phyloP scores from a whole-genome alignment of 768 basidiomycete genomes.

The Phanerochaete carnosa region DNA sequence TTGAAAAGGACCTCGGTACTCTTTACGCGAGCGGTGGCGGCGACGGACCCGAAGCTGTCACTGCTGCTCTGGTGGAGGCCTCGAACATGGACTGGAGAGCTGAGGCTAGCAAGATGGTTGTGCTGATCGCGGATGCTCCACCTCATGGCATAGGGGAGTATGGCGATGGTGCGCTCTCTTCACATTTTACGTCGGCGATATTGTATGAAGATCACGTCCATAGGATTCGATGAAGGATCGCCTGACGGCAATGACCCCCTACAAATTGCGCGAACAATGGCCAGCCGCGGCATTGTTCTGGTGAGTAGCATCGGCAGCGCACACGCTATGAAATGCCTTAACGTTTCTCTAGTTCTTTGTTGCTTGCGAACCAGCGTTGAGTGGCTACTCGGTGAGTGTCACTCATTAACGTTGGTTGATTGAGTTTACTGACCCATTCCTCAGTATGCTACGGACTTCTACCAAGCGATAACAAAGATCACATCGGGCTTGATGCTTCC shows the following conservation, averaged over 20 bases:
- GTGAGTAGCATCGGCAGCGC: slow-evolving; percentile 41
- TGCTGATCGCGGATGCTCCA: slow-evolving; percentile 95
- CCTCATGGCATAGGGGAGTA: slow-evolving; percentile 98
- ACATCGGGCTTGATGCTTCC: slow-evolving; percentile 97
- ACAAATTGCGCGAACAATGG: slow-evolving; percentile 85
- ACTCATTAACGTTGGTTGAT: not conserved
- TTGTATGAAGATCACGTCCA: slow-evolving; percentile 10
- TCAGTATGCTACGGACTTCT: slow-evolving; percentile 91
- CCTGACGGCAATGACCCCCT: slow-evolving; percentile 93
- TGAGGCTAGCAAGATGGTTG: slow-evolving; percentile 90
- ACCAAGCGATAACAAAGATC: slow-evolving; percentile 86
- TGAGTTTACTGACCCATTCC: slow-evolving; percentile 13
- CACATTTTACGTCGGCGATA: not conserved
- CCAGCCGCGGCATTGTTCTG: slow-evolving; percentile 83
- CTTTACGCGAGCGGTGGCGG: slow-evolving; percentile 90
- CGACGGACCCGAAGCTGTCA: slow-evolving; percentile 96
- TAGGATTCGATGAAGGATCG: slow-evolving; percentile 91
- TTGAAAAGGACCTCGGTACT: slow-evolving; percentile 78
- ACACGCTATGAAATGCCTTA: slow-evolving; percentile 11
- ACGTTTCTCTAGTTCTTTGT: slow-evolving; percentile 78
- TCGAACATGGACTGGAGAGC: slow-evolving; percentile 89
- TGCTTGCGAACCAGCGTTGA: slow-evolving; percentile 96
- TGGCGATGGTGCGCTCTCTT: slow-evolving; percentile 71
- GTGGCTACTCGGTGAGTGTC: slow-evolving; percentile 77
- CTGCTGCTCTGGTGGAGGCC: slow-evolving; percentile 85